Evolutionary conservation across 2,329 filamentous ascomycete genomes (phyloP).

Genomic region (Hymenoscyphus linearis): DNA sequence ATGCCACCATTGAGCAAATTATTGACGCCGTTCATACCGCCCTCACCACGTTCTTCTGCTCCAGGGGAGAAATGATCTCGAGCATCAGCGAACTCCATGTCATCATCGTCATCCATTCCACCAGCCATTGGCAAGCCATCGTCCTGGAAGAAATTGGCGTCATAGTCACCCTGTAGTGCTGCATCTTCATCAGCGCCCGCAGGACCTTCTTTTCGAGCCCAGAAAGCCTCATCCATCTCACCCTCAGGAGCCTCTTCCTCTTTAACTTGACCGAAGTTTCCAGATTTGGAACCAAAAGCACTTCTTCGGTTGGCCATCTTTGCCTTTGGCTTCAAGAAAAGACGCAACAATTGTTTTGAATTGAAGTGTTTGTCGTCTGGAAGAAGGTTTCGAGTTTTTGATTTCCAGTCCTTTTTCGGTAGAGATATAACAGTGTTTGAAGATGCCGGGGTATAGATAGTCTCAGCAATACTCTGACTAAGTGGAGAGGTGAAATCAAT

Average conservation of each 20-base stretch:
- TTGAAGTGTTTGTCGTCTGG: slow-evolving; percentile 99
- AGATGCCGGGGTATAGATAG: slow-evolving; percentile 74
- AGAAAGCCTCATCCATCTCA: slow-evolving; percentile 93
- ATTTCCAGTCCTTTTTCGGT: slow-evolving; percentile 93
- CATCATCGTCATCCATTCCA: slow-evolving; percentile 56
- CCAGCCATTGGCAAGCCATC: slow-evolving; percentile 67
- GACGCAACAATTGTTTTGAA: slow-evolving; percentile 78
- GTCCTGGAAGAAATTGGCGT: slow-evolving; percentile 96
- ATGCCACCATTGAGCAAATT: slow-evolving; percentile 47
- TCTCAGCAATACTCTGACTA: slow-evolving; percentile 63
- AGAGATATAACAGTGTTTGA: slow-evolving; percentile 78
- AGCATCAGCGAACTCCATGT: slow-evolving; percentile 73
- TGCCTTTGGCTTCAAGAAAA: slow-evolving; percentile 94
- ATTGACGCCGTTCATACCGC: slow-evolving; percentile 43
- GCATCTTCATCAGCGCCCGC: slow-evolving; percentile 44
- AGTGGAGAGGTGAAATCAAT: slow-evolving; percentile 83
- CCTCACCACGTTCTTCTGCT: slow-evolving; percentile 40
- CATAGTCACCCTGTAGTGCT: slow-evolving; percentile 71
- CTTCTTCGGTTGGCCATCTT: slow-evolving; percentile 65
- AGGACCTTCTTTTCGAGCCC: slow-evolving; percentile 65
- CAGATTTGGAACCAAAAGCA: slow-evolving; percentile 41
- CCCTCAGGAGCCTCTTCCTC: slow-evolving; percentile 57
- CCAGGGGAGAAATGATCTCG: slow-evolving; percentile 72
- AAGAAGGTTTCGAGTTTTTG: slow-evolving; percentile 84
- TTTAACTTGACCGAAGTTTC: slow-evolving; percentile 41